A percentile compares a stretch with the other conserved stretches of the same genome.
phyloP scores from a whole-genome alignment of 129 eudicot species.

The Escallonia rubra region DNA sequence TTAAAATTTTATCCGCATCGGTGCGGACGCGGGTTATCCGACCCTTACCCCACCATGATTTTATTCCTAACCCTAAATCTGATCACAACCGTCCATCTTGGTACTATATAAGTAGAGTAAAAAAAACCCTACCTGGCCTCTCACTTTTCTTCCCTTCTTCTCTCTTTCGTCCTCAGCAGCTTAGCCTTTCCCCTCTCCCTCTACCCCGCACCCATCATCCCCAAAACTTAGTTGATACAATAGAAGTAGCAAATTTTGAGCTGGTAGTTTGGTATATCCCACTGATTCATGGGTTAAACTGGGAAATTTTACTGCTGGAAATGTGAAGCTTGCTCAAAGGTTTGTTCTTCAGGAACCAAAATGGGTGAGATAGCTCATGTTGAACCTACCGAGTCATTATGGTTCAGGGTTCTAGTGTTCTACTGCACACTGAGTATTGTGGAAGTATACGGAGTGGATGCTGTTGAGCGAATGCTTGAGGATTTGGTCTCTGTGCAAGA shows the following conservation, averaged over 20 bases:
- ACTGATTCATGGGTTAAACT: conserved; percentile 84
- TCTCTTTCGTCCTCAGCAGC: too few species aligned
- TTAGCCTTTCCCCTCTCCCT: too few species aligned
- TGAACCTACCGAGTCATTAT: conserved; percentile 73
- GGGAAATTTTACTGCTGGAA: conserved; percentile 89
- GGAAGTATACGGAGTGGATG: conserved; percentile 95
- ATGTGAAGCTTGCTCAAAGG: conserved; percentile 80
- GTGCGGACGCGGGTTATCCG: too few species aligned
- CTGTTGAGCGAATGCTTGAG: conserved; percentile 95
- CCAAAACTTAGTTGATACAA: conserved; percentile 83
- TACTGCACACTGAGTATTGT: conserved; percentile 87
- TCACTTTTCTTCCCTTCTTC: too few species aligned
- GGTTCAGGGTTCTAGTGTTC: conserved; percentile 64
- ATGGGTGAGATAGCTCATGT: conserved; percentile 81
- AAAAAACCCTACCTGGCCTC: too few species aligned
- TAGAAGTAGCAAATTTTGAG: conserved; percentile 88
- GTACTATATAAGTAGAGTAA: too few species aligned
- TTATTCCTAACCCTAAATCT: too few species aligned
- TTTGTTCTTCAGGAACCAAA: conserved; percentile 80
- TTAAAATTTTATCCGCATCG: too few species aligned
- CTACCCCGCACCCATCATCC: too few species aligned
- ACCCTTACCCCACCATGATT: too few species aligned
- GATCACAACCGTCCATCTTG: too few species aligned
- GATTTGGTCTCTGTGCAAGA: conserved; percentile 82
- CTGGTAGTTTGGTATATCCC: conserved; percentile 83